These are phyloP conservation scores for Yarrowia sp. DNA, from an alignment of 805 yeast species.

Conservation along the genomic window DNA sequence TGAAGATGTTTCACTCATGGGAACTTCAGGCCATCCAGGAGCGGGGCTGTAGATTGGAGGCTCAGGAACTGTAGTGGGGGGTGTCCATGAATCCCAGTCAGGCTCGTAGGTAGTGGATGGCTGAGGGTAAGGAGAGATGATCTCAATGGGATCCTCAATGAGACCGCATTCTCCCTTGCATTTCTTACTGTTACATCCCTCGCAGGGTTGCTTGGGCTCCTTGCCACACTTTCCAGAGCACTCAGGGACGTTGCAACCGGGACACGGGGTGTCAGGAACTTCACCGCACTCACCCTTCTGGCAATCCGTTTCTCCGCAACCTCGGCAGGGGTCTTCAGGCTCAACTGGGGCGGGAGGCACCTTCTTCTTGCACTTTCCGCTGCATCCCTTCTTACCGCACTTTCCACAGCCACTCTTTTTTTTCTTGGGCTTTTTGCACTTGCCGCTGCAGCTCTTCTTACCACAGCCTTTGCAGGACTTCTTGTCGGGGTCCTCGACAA, in stretches of 20 bases:
- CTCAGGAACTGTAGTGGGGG: neutral
- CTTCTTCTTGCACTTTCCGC: constrained; percentile 14
- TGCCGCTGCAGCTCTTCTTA: constrained; percentile 19
- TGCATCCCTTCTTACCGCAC: constrained; percentile 15
- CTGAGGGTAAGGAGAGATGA: constrained; percentile 8
- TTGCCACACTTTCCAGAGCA: constrained; percentile 20
- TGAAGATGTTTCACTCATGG: neutral
- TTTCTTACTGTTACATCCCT: constrained; percentile 16
- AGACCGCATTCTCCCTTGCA: constrained; percentile 19
- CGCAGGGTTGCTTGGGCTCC: constrained; percentile 10
- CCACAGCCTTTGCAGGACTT: neutral
- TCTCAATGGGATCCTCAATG: constrained; percentile 16
- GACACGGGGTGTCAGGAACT: constrained; percentile 1
- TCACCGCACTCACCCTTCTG: constrained; percentile 6
- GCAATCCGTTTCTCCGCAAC: constrained; percentile 7
- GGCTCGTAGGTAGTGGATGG: neutral
- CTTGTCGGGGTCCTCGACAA: neutral
- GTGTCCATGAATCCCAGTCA: neutral
- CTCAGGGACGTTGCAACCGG: neutral
- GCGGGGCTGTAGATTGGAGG: constrained; percentile 8
- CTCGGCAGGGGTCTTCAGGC: constrained; percentile 6
- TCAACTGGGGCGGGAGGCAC: neutral
- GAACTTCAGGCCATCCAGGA: constrained; percentile 19
- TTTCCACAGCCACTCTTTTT: neutral
- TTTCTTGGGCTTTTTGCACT: constrained; percentile 7